These are phyloP conservation scores for Phlegmacium glaucopus DNA, from an alignment of 768 basidiomycete species.

Conservation along the genomic window DNA sequence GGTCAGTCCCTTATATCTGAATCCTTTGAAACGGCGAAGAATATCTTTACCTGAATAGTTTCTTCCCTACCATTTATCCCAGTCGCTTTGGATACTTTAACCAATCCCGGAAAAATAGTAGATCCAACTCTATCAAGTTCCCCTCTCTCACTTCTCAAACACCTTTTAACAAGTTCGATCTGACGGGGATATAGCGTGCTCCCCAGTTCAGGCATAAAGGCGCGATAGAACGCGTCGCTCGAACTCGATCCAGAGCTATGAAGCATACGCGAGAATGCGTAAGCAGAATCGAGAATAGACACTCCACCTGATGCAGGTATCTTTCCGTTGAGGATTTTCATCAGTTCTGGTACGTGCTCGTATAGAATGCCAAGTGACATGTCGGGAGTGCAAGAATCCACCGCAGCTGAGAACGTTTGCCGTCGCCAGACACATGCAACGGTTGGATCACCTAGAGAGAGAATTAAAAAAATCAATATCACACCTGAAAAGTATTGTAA, in stretches of 20 bases:
- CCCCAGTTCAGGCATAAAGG: slow-evolving; percentile 82
- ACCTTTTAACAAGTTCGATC: slow-evolving; percentile 83
- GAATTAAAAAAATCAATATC: not conserved
- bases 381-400: slow-evolving; percentile 70
- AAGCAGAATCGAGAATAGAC: slow-evolving; percentile 68
- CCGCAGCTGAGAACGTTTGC: slow-evolving; percentile 86
- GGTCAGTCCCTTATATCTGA: no score
- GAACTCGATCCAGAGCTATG: slow-evolving; percentile 62
- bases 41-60: slow-evolving; percentile 43
- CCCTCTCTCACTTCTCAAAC: slow-evolving; percentile 70
- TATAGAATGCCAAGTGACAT: slow-evolving; percentile 64
- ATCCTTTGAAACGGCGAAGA: slow-evolving; percentile 7
- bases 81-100: slow-evolving; percentile 61
- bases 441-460: slow-evolving; percentile 66
- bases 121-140: slow-evolving; percentile 76
- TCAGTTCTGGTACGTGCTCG: slow-evolving; percentile 70
- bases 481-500: not conserved
- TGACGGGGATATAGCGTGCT: slow-evolving; percentile 71
- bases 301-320: slow-evolving; percentile 44
- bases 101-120: slow-evolving; percentile 84
- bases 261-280: slow-evolving; percentile 82
- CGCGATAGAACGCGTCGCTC: slow-evolving; percentile 79
- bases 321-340: slow-evolving; percentile 44
- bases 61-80: slow-evolving; percentile 39
- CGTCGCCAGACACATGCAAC: slow-evolving; percentile 90